These are phyloP conservation scores for Didymella exigua DNA, from an alignment of 2,329 filamentous ascomycete species.

Conservation along the genomic window DNA sequence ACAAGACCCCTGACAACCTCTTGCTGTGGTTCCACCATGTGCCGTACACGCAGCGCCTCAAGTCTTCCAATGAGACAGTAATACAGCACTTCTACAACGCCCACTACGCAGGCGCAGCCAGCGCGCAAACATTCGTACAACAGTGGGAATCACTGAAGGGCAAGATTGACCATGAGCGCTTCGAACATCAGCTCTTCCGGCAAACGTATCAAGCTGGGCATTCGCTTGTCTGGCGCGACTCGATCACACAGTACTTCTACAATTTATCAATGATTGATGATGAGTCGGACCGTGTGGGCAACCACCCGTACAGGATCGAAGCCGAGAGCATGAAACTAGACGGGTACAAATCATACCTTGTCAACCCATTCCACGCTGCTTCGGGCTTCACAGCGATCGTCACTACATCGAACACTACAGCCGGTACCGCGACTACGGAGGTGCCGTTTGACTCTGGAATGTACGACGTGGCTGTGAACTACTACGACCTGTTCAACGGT, in stretches of 20 bases:
- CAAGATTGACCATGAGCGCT: slow-evolving; percentile 65
- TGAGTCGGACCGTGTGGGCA: slow-evolving; percentile 59
- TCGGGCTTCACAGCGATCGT: slow-evolving; percentile 63
- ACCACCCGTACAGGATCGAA: slow-evolving; percentile 70
- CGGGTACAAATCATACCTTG: slow-evolving; percentile 61
- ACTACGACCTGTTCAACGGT: slow-evolving; percentile 68
- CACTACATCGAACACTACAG: slow-evolving; percentile 59
- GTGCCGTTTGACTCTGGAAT: slow-evolving; percentile 58
- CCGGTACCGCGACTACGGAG: slow-evolving; percentile 56
- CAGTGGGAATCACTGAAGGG: slow-evolving; percentile 62
- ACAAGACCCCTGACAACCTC: slow-evolving; percentile 70
- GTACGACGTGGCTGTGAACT: slow-evolving; percentile 70
- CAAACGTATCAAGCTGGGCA: slow-evolving; percentile 72
- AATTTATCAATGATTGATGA: slow-evolving; percentile 67
- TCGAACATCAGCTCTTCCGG: slow-evolving; percentile 62
- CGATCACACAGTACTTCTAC: slow-evolving; percentile 68
- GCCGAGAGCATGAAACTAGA: slow-evolving; percentile 68
- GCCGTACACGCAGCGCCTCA: slow-evolving; percentile 66
- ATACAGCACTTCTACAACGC: slow-evolving; percentile 71
- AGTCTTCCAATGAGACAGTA: slow-evolving; percentile 68
- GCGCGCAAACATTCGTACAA: slow-evolving; percentile 62
- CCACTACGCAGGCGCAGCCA: slow-evolving; percentile 65
- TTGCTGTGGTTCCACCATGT: slow-evolving; percentile 79
- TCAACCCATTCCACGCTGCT: slow-evolving; percentile 65
- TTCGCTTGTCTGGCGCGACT: slow-evolving; percentile 72